phyloP scores from a whole-genome alignment of 192 early-diverging fungal genomes.

The Mortierella alpina region DNA sequence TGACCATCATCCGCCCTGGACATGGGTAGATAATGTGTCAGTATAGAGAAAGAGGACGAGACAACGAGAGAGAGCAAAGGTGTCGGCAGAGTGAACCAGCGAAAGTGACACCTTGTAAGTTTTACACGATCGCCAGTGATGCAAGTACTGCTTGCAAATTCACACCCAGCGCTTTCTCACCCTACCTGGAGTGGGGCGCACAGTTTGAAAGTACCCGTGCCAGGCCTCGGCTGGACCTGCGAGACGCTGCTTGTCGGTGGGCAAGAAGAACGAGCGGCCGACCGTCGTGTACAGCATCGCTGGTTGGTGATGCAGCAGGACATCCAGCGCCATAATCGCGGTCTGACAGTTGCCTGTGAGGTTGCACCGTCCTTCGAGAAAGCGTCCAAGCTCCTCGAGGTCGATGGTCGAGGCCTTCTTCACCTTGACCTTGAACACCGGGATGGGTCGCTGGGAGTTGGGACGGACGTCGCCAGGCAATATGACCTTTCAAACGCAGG shows the following conservation, averaged over 20 bases:
- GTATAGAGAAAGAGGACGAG: no score
- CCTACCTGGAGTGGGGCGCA: slow-evolving; percentile 75
- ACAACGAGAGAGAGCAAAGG: background rate
- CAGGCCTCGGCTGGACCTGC: slow-evolving; percentile 85
- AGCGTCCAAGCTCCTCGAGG: slow-evolving; percentile 65
- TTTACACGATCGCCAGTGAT: no score
- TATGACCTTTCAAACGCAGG: slow-evolving; percentile 11
- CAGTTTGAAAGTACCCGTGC: slow-evolving; percentile 90
- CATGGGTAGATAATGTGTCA: slow-evolving; percentile 8
- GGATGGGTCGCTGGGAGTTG: slow-evolving; percentile 49
- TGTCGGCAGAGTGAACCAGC: background rate
- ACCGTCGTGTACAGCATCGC: slow-evolving; percentile 78
- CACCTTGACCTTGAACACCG: slow-evolving; percentile 73
- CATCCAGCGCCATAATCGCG: slow-evolving; percentile 75
- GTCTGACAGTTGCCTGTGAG: slow-evolving; percentile 55
- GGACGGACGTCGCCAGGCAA: slow-evolving; percentile 40
- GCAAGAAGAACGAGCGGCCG: slow-evolving; percentile 90
- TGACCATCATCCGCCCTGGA: slow-evolving; percentile 74
- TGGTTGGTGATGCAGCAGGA: slow-evolving; percentile 83
- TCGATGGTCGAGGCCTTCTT: slow-evolving; percentile 72
- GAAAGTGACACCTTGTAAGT: background rate
- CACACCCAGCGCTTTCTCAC: background rate
- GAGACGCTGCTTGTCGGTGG: slow-evolving; percentile 54
- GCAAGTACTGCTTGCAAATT: no score
- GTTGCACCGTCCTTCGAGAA: slow-evolving; percentile 60